These are phyloP conservation scores for Coprinopsis cinerea DNA, from an alignment of 768 basidiomycete species.

Conservation along the genomic window DNA sequence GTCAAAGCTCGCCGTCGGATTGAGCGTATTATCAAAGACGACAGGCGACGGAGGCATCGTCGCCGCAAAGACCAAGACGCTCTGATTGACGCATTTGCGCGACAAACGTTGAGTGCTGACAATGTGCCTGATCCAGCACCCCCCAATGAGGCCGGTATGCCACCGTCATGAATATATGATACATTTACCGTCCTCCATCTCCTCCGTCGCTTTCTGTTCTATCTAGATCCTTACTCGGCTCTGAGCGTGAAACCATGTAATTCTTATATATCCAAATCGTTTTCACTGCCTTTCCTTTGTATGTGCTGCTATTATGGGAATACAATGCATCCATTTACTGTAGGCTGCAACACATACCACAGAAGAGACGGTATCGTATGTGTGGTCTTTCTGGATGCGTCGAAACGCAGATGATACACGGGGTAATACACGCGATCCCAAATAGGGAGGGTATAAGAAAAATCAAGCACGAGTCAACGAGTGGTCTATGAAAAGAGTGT, in stretches of 20 bases:
- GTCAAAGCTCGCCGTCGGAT: slow-evolving; percentile 63
- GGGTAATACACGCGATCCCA: background rate
- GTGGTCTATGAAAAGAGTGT: background rate
- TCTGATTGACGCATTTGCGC: slow-evolving; percentile 75
- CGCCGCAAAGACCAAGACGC: slow-evolving; percentile 81
- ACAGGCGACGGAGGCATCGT: slow-evolving; percentile 73
- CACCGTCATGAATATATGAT: background rate
- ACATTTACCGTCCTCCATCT: background rate
- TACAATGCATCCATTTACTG: no score
- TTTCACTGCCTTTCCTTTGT: background rate
- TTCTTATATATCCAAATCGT: background rate
- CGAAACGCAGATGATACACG: background rate
- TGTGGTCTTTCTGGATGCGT: background rate
- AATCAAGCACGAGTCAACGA: background rate
- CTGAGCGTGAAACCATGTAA: background rate
- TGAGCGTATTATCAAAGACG: slow-evolving; percentile 80
- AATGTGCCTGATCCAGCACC: slow-evolving; percentile 8
- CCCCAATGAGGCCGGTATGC: background rate
- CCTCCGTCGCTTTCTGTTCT: background rate
- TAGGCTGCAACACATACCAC: no score
- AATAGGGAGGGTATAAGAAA: no score
- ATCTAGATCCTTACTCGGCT: background rate
- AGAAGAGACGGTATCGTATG: no score
- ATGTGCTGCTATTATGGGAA: background rate
- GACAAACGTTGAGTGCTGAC: slow-evolving; percentile 37